These are phyloP conservation scores for Thalia dealbata DNA, from an alignment of 176 grass and related monocot genomes.

Conservation along the genomic window DNA sequence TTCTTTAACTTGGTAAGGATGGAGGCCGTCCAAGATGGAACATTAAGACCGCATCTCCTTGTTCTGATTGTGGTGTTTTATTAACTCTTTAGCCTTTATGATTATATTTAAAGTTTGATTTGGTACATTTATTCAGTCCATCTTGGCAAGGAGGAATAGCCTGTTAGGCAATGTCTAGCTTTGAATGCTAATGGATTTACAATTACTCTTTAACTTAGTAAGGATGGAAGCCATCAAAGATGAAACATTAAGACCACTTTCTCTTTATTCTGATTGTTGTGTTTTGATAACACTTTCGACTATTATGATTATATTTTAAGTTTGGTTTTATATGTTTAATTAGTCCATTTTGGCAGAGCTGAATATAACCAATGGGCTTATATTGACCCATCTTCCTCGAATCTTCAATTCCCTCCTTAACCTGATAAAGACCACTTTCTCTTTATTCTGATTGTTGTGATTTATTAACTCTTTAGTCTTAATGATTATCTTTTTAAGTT, in stretches of 20 bases:
- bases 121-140: constrained; percentile 22
- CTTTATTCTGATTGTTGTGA: not conserved
- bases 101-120: too few relatives aligned
- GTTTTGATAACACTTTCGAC: too few relatives aligned
- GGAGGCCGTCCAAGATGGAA: not conserved
- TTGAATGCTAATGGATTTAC: constrained; percentile 88
- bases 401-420: constrained; percentile 3
- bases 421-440: not conserved
- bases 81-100: not conserved
- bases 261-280: too few relatives aligned
- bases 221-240: too few relatives aligned
- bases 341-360: constrained; percentile 23
- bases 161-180: constrained; percentile 30
- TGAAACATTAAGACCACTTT: too few relatives aligned
- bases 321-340: too few relatives aligned
- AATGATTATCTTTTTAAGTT: too few relatives aligned
- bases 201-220: too few relatives aligned
- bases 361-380: constrained; percentile 45
- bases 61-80: not conserved
- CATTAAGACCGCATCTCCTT: too few relatives aligned
- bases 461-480: not conserved
- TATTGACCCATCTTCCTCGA: constrained; percentile 17
- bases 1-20: constrained; percentile 13
- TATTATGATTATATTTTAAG: too few relatives aligned
- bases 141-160: constrained; percentile 46